Evolutionary conservation across 2,329 filamentous ascomycete genomes (phyloP), one percentile per base, ranked within the genome.

Genomic region (Aspergillus melleus): DNA sequence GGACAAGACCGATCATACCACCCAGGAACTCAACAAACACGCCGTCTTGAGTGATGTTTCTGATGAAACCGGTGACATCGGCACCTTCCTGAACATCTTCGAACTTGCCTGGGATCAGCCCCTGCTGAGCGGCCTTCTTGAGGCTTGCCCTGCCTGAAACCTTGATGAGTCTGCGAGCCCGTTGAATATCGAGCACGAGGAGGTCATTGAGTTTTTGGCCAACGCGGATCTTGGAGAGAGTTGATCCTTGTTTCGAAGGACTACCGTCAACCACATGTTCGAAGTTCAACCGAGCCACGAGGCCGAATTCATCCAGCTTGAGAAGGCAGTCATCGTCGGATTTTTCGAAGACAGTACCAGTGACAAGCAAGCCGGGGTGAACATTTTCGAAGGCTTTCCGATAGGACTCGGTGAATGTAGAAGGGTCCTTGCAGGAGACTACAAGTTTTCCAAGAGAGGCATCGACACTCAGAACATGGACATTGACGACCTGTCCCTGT

Each of bases 351-450:
- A 94, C 91, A 52, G 87, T 90, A 52, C 89, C 95, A 36, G 87
- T 86, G 11, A 96, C 89, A 47, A 94, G 72, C 55, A 89, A 83
- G 39, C 94, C 93, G 46, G 91, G 79, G 61, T 87, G 83, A 22
- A 98, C 81, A 46, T 86, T 85, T 70, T 90, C 88, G 67, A 96
- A 86, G 1, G 90, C 90, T 47, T 80, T 77, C 60, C 86, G 85
- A 70, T 95, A 91, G 70, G 90, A 90, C 44, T 91, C 88, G 10
- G 90, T 90, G 68, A 95, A 91, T 0, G 86, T 86, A 26, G 88
- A 86, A 9, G 91, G 90, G 66, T 96, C 92, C 76, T 96, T 96
- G 83, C 95, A 99, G 20, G 94, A 96, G 4, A 99, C 90, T 42
- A 91, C 86, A 65, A 99, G 85, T 66, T 90, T 88, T 61, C 84